Conservation (phyloP, 176 grass and related monocot species). For the Paspalum notatum region DNA sequence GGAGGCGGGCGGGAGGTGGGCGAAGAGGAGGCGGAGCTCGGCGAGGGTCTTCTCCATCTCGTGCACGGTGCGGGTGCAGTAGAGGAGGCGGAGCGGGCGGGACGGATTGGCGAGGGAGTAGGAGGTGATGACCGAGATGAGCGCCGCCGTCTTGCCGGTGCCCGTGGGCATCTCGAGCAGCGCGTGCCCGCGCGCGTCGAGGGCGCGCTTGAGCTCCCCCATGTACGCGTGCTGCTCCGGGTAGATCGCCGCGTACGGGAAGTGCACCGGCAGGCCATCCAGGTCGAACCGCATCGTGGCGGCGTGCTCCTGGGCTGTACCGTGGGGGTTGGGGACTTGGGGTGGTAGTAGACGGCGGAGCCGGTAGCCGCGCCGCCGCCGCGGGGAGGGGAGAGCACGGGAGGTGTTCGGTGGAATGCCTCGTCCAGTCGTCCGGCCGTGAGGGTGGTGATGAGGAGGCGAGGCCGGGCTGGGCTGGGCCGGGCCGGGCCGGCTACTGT, state of each 20-base stretch:
- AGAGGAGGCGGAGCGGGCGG: slow-evolving; percentile 72
- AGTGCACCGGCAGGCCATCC: slow-evolving; percentile 78
- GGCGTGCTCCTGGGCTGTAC: neutral
- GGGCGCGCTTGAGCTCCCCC: slow-evolving; percentile 85
- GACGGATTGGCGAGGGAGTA: slow-evolving; percentile 65
- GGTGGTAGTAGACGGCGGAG: neutral
- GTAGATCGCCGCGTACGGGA: slow-evolving; percentile 93
- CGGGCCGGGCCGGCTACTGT: neutral
- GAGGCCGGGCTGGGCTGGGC: neutral
- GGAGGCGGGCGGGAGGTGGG: slow-evolving; percentile 54
- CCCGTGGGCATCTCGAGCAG: slow-evolving; percentile 95
- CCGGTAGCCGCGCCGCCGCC: slow-evolving; percentile 14
- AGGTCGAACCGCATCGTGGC: slow-evolving; percentile 37
- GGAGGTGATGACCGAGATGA: slow-evolving; percentile 82
- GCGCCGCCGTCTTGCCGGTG: slow-evolving; percentile 93
- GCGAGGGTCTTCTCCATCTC: slow-evolving; percentile 98
- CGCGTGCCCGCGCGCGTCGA: slow-evolving; percentile 91
- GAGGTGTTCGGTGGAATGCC: slow-evolving; percentile 23
- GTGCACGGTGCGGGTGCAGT: slow-evolving; percentile 98
- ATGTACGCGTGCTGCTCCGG: slow-evolving; percentile 96
- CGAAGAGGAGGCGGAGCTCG: slow-evolving; percentile 80
- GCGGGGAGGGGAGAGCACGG: slow-evolving; percentile 29
- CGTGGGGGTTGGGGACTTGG: neutral
- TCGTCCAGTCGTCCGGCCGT: neutral
- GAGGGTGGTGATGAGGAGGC: neutral